Evolutionary conservation across 371 early-diverging fungal genomes (phyloP), one percentile per base, ranked within the genome.

Genomic region (Syncephalastrum racemosum): DNA sequence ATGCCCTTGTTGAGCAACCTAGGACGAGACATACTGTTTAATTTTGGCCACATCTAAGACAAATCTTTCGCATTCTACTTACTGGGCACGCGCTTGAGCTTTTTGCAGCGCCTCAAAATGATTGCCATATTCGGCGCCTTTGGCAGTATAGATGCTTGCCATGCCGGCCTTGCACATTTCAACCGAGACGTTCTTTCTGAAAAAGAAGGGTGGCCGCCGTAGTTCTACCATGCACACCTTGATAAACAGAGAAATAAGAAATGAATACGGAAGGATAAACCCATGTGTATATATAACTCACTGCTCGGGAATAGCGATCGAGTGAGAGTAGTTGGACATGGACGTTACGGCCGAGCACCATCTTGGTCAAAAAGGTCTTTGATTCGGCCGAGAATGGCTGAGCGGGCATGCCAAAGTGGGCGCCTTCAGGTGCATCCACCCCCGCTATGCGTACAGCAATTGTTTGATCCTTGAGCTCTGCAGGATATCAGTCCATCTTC

Each of bases 361-460:
- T 50, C 0, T 70, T 50, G 13, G 77, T 77, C 42, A 90, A 69
- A 68, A 77, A 89, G 0, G 58, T 62, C 25, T 82, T 77, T 6
- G 90, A 76, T 64, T 91, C 90, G 1, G 68, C 59, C 1, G 80
- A 73, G 46, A 73, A 83, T 10, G 88, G 87, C 50, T 92, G 93
- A 12, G 81, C 82, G 3, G 87, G 85, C 82, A 81, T 85, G 5
- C 87, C 88, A 69, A 90, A 92, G 64, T 83, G 83, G 25, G 85
- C 79, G 8, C 71, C 77, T 72, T 92, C 92, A 1, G 92, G 92
- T 2, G 92, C 90, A 72, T 92, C 92, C 0, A 92, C 82, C 18
- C 90, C 90, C 16, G 89, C 89, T 15, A 92, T 56, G 27, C 92
- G 83, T 16, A 90, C 71, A 16, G 77, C 73, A 6, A 89, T 73